Evolutionary conservation across 2,329 filamentous ascomycete genomes (phyloP).

Genomic region (Colletotrichum sansevieriae): DNA sequence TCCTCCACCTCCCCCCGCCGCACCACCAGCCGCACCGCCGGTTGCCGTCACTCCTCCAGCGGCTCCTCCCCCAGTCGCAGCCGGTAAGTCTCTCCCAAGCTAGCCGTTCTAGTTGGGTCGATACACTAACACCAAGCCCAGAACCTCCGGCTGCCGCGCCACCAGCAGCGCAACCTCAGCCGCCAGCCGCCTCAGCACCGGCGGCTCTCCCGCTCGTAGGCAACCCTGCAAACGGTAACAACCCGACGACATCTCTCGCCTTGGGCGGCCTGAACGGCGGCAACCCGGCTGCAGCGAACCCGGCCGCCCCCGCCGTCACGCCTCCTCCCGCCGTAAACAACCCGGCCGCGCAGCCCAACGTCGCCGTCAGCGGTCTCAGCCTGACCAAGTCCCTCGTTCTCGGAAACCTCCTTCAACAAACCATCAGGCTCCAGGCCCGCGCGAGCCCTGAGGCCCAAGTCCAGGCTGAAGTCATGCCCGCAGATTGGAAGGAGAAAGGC

Average conservation of each 20-base stretch:
- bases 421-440: conserved; percentile 38
- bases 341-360: conserved; percentile 39
- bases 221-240: conserved; percentile 41
- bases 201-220: conserved; percentile 26
- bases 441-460: conserved; percentile 27
- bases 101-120: too few species aligned
- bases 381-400: conserved; percentile 59
- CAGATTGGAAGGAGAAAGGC: neutral
- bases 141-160: conserved; percentile 26
- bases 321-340: conserved; percentile 42
- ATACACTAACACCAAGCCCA: neutral
- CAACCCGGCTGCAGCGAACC: conserved; percentile 36
- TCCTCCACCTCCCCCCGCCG: conserved; percentile 12
- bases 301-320: conserved; percentile 41
- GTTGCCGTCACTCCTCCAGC: conserved; percentile 12
- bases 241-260: conserved; percentile 40
- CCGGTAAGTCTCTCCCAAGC: neutral
- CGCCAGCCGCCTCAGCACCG: conserved; percentile 23
- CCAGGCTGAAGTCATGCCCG: conserved; percentile 9
- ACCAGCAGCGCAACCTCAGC: neutral
- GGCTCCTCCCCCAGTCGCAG: conserved; percentile 32
- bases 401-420: conserved; percentile 54
- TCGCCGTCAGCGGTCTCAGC: conserved; percentile 54
- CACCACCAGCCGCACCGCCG: conserved; percentile 22
- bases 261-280: conserved; percentile 44